Percentiles rank a stretch among this genome's conserved stretches.
These are phyloP conservation scores for Aspergillus puulaauensis DNA, from an alignment of 2,329 filamentous ascomycete species.

Conservation along the genomic window DNA sequence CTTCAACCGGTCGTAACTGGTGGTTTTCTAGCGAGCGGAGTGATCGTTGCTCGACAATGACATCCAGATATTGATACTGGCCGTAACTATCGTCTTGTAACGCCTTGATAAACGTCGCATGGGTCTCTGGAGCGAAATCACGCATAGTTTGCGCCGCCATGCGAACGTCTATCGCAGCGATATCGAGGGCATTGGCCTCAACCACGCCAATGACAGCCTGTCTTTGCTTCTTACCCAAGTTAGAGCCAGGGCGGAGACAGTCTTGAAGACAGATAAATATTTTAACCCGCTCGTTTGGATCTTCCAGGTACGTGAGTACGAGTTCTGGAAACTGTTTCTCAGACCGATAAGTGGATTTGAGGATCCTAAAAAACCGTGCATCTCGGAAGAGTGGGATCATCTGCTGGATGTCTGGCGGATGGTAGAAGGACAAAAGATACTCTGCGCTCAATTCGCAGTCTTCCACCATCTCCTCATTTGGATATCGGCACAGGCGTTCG, in stretches of 20 bases:
- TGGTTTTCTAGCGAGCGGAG: conserved; percentile 33
- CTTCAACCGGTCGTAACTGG: conserved; percentile 40
- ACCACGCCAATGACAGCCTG: conserved; percentile 70
- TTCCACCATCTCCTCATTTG: conserved; percentile 75
- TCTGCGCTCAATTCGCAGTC: conserved; percentile 97
- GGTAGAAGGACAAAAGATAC: conserved; percentile 90
- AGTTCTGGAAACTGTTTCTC: conserved; percentile 79
- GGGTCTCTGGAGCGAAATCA: conserved; percentile 61
- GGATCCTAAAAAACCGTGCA: conserved; percentile 83
- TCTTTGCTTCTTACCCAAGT: conserved; percentile 67
- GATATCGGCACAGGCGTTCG: conserved; percentile 79
- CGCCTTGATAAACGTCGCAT: conserved; percentile 64
- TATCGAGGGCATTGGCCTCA: conserved; percentile 61
- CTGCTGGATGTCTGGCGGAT: conserved; percentile 74
- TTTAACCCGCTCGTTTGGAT: conserved; percentile 69
- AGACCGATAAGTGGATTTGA: conserved; percentile 81
- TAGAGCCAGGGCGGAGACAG: conserved; percentile 66
- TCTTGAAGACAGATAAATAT: conserved; percentile 79
- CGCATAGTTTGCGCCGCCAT: conserved; percentile 67
- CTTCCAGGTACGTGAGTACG: conserved; percentile 79
- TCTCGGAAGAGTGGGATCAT: conserved; percentile 75
- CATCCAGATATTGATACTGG: conserved; percentile 74
- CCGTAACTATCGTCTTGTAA: conserved; percentile 60
- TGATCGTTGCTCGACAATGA: conserved; percentile 67
- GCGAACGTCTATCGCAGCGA: conserved; percentile 67